Evolutionary conservation across 257 asterid species (phyloP).

Genomic region (Solanum infundibuliforme): DNA sequence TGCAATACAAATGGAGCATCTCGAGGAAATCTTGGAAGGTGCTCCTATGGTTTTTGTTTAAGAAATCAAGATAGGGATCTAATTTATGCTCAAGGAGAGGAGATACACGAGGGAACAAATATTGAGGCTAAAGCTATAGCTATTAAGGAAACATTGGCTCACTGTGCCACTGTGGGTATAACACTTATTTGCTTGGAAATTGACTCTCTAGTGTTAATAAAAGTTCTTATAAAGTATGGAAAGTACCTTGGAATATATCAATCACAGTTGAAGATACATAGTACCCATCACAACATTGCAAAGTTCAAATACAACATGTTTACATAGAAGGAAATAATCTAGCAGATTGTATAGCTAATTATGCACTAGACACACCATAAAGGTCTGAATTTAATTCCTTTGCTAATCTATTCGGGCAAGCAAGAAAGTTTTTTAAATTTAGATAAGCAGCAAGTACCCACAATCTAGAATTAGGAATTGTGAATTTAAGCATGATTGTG

Average conservation of each 20-base stretch:
- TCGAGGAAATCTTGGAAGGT: not conserved
- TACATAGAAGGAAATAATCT: no score
- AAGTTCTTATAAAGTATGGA: not conserved
- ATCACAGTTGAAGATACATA: not conserved
- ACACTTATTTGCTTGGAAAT: not conserved
- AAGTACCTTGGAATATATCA: not conserved
- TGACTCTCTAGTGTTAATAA: not conserved
- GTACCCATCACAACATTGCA: not conserved
- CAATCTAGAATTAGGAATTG: no score
- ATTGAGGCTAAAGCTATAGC: not conserved
- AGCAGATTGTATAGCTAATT: no score
- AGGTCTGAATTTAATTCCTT: not conserved
- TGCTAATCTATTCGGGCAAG: not conserved
- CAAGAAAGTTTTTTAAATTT: no score
- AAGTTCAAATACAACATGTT: no score
- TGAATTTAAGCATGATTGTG: not conserved
- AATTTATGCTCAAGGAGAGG: no score
- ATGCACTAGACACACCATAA: not conserved
- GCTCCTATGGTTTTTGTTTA: not conserved
- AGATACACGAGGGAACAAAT: not conserved
- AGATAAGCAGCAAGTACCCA: not conserved
- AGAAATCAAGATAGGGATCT: not conserved
- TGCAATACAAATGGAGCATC: not conserved
- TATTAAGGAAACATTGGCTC: not conserved
- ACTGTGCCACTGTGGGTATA: not conserved